Percentiles rank a stretch among this genome's conserved stretches.
Conservation (phyloP, 2,329 filamentous ascomycete genomes). For the Aspergillus nomiae region DNA sequence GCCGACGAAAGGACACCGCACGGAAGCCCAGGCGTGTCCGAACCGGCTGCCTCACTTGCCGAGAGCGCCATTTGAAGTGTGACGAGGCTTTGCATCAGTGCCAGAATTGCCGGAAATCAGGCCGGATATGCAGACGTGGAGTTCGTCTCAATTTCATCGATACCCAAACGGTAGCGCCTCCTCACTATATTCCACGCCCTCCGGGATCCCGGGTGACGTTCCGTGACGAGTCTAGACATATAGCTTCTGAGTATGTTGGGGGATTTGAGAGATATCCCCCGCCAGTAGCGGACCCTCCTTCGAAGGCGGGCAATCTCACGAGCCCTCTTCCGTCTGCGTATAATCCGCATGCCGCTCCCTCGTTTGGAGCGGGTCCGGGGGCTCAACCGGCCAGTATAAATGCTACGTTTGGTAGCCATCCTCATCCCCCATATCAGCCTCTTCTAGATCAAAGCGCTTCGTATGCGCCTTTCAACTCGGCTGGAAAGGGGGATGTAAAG, state of each 20-base stretch:
- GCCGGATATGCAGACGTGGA: constrained; percentile 80
- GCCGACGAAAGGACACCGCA: constrained; percentile 28
- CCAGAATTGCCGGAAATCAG: constrained; percentile 86
- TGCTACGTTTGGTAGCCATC: constrained; percentile 29
- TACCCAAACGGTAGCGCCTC: constrained; percentile 70
- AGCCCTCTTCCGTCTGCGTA: constrained; percentile 6
- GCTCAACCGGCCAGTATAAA: constrained; percentile 35
- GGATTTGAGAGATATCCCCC: constrained; percentile 73
- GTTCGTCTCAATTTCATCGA: constrained; percentile 91
- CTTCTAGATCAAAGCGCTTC: constrained; percentile 37
- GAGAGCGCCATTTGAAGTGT: constrained; percentile 87
- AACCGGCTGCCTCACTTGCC: constrained; percentile 87
- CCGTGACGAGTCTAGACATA: constrained; percentile 82
- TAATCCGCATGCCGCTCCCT: constrained; percentile 43
- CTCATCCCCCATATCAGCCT: constrained; percentile 27
- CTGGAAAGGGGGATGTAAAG: constrained; percentile 43
- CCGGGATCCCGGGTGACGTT: constrained; percentile 75
- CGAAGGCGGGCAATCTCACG: constrained; percentile 23
- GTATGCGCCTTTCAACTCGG: constrained; percentile 36
- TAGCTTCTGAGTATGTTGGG: constrained; percentile 86
- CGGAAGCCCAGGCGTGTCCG: constrained; percentile 80
- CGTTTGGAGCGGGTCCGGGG: constrained; percentile 52
- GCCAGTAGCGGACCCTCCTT: constrained; percentile 44
- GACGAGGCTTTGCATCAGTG: constrained; percentile 71
- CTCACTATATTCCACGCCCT: constrained; percentile 59